phyloP scores from a whole-genome alignment of 257 asterid species.

The Solanum lignicaule region DNA sequence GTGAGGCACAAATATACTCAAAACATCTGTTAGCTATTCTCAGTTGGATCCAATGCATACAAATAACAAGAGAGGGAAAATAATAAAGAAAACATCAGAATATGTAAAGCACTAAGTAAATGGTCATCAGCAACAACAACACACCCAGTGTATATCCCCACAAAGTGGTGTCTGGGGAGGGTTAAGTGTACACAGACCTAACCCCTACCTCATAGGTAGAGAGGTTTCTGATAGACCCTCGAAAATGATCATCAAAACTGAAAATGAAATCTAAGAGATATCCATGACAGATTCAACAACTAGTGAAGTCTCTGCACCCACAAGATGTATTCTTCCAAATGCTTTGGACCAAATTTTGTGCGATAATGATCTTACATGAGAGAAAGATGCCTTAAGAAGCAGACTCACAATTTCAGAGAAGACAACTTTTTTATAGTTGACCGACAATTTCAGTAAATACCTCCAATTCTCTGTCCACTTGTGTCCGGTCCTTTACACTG shows the following conservation, averaged over 20 bases:
- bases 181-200: not conserved
- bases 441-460: conserved; percentile 18
- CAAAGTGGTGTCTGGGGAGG: not conserved
- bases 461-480: conserved; percentile 96
- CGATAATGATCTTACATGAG: not conserved
- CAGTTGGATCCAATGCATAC: not conserved
- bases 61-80: not conserved
- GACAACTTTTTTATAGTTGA: not conserved
- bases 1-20: conserved; percentile 2
- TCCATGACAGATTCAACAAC: not conserved
- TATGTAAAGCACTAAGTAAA: not conserved
- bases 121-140: not conserved
- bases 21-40: not conserved
- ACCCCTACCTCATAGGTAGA: not conserved
- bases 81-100: not conserved
- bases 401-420: not conserved
- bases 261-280: not conserved
- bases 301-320: not conserved
- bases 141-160: not conserved
- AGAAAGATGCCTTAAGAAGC: not conserved
- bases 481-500: conserved; percentile 90
- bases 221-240: not conserved
- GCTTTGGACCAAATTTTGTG: not conserved
- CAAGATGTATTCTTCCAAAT: not conserved
- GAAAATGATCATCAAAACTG: not conserved